phyloP scores from a whole-genome alignment of 2,329 filamentous ascomycete genomes.

The Capronia americana region DNA sequence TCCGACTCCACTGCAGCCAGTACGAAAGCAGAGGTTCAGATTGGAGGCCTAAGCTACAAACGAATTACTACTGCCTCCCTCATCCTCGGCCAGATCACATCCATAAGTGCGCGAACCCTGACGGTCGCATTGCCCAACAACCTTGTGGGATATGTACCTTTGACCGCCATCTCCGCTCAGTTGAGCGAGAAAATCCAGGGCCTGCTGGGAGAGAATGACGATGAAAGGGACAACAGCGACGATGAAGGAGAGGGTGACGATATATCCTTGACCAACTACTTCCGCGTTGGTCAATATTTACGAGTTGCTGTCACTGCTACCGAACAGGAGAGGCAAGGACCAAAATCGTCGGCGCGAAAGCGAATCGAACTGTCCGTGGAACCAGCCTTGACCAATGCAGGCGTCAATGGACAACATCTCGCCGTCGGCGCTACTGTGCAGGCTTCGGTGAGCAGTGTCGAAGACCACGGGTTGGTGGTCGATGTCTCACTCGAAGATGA shows the following conservation, averaged over 20 bases:
- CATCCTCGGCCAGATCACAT: conserved; percentile 83
- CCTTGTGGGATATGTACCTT: conserved; percentile 83
- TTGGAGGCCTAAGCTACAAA: conserved; percentile 91
- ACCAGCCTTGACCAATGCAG: conserved; percentile 77
- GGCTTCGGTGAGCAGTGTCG: conserved; percentile 86
- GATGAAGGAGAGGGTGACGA: conserved; percentile 58
- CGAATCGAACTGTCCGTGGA: conserved; percentile 87
- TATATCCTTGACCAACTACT: conserved; percentile 76
- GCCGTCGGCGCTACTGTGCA: conserved; percentile 80
- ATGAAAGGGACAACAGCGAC: conserved; percentile 62
- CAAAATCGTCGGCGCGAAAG: conserved; percentile 71
- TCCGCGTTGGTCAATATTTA: conserved; percentile 84
- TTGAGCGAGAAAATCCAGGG: conserved; percentile 77
- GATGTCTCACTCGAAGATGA: conserved; percentile 77
- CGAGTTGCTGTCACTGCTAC: conserved; percentile 83
- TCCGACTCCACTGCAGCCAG: conserved; percentile 56
- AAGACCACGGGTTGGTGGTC: conserved; percentile 95
- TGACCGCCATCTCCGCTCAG: conserved; percentile 86
- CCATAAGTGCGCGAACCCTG: conserved; percentile 80
- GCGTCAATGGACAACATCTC: conserved; percentile 74
- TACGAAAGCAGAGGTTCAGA: conserved; percentile 55
- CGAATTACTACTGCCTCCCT: conserved; percentile 84
- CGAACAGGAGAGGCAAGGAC: conserved; percentile 58
- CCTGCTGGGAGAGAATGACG: conserved; percentile 65
- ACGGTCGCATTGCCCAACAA: conserved; percentile 90